Evolutionary conservation across 2,329 filamentous ascomycete genomes (phyloP).

Genomic region (Hymenoscyphus occultus): DNA sequence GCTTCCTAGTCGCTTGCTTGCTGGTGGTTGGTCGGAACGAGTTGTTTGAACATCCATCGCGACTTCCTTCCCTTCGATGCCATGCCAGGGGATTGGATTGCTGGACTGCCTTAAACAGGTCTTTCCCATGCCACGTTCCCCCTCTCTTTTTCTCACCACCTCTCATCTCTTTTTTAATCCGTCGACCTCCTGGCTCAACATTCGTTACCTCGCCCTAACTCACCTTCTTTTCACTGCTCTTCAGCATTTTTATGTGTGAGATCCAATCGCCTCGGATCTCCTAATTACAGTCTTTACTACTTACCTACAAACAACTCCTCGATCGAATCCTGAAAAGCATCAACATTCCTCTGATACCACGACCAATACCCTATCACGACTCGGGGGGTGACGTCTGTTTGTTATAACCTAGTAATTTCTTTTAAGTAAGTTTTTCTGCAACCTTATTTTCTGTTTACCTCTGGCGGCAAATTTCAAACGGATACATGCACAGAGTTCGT

Average conservation of each 20-base stretch:
- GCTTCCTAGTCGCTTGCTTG: no score
- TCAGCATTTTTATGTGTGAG: constrained; percentile 3
- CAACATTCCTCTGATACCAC: constrained; percentile 3
- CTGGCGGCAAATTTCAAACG: not conserved
- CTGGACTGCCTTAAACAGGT: not conserved
- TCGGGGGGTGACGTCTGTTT: constrained; percentile 1
- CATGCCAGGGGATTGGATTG: not conserved
- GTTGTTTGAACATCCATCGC: not conserved
- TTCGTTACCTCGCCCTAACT: not conserved
- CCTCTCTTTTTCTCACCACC: not conserved
- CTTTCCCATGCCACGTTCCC: not conserved
- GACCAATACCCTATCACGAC: not conserved
- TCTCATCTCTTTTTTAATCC: not conserved
- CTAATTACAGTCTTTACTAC: not conserved
- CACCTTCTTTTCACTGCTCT: not conserved
- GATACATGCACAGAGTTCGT: not conserved
- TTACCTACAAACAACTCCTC: constrained; percentile 2
- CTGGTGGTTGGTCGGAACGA: not conserved
- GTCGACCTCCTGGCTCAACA: not conserved
- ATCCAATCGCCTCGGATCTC: constrained; percentile 5
- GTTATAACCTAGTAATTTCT: not conserved
- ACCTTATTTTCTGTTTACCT: not conserved
- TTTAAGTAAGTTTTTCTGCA: not conserved
- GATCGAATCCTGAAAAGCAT: not conserved
- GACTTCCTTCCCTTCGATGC: not conserved